These are phyloP conservation scores for Pisolithus orientalis DNA, from an alignment of 768 basidiomycete species.

Conservation along the genomic window DNA sequence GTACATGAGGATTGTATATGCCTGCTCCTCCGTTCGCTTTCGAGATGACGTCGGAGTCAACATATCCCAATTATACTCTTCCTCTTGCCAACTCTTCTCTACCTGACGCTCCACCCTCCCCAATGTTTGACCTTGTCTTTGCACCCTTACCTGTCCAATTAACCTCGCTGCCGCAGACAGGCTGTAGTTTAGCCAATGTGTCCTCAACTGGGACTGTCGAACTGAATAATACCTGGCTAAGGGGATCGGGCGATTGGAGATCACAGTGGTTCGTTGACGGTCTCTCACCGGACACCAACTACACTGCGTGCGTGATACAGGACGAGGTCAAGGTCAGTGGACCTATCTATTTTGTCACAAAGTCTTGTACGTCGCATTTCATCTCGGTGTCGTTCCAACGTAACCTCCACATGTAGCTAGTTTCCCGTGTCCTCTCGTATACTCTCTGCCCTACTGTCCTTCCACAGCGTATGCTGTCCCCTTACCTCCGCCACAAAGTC, in stretches of 20 bases:
- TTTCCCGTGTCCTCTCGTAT: constrained; percentile 64
- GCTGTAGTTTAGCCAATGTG: constrained; percentile 47
- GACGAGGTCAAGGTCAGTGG: constrained; percentile 52
- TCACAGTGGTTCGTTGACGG: constrained; percentile 61
- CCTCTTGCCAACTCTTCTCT: constrained; percentile 47
- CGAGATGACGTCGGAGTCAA: constrained; percentile 29
- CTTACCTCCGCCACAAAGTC: constrained; percentile 43
- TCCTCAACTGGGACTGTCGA: constrained; percentile 33
- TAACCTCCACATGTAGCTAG: constrained; percentile 29
- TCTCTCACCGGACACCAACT: constrained; percentile 66
- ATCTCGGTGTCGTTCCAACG: neutral
- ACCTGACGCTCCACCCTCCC: constrained; percentile 37
- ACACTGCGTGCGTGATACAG: constrained; percentile 64
- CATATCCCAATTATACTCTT: constrained; percentile 74
- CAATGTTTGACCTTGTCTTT: constrained; percentile 52
- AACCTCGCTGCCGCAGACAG: constrained; percentile 45
- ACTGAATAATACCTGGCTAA: constrained; percentile 50
- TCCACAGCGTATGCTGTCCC: constrained; percentile 63
- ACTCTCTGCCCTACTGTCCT: constrained; percentile 72
- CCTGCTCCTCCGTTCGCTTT: constrained; percentile 31
- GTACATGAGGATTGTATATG: constrained; percentile 38
- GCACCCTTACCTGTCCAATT: constrained; percentile 42
- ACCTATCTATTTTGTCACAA: constrained; percentile 69
- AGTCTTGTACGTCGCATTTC: constrained; percentile 46
- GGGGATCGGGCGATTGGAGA: constrained; percentile 54